phyloP scores from a whole-genome alignment of 257 asterid genomes.

The Ballota nigra region DNA sequence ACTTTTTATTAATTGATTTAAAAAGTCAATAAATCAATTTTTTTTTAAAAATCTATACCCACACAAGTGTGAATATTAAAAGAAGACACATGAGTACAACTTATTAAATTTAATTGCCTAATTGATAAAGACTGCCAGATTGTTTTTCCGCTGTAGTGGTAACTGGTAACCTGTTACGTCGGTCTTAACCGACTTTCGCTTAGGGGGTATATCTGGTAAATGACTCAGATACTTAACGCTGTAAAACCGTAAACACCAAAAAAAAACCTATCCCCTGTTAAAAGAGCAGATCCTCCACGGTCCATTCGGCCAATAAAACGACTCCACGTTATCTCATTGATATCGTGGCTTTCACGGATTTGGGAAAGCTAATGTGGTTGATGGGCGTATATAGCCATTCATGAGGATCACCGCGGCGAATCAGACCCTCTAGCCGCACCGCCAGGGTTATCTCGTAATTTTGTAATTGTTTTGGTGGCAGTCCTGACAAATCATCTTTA shows the following conservation, averaged over 20 bases:
- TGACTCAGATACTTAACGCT: constrained; percentile 15
- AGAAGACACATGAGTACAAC: too few species aligned
- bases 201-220: constrained; percentile 21
- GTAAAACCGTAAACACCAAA: neutral
- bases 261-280: neutral
- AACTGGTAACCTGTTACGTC: neutral
- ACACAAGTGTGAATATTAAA: too few species aligned
- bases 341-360: neutral
- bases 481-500: neutral
- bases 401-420: neutral
- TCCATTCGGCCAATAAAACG: neutral
- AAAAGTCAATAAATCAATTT: too few species aligned
- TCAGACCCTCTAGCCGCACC: neutral
- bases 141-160: neutral
- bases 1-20: too few species aligned
- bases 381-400: neutral
- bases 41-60: too few species aligned
- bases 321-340: constrained; percentile 20
- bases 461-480: neutral
- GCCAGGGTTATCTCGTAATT: constrained; percentile 1
- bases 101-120: neutral
- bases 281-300: neutral
- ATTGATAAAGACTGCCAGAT: neutral
- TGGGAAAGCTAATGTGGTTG: neutral
- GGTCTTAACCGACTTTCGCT: constrained; percentile 2